Percentiles rank a stretch among this genome's conserved stretches.
These are phyloP conservation scores for Diplotaxis tenuifolia DNA, from an alignment of 345 rosid genomes.

Conservation along the genomic window DNA sequence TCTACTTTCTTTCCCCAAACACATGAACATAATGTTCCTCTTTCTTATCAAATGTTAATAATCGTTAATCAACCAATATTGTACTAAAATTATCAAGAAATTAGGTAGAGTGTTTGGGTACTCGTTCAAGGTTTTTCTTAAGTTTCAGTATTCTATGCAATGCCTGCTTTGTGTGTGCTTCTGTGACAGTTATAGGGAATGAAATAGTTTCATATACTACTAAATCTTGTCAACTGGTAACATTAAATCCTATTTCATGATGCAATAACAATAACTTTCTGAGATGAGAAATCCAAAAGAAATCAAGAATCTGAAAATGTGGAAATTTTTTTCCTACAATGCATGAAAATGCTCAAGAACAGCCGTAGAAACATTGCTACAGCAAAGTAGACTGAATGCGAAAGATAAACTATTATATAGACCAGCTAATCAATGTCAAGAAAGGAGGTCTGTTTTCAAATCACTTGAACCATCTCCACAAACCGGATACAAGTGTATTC, in stretches of 20 bases:
- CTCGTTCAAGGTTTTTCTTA: background rate
- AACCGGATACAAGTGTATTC: background rate
- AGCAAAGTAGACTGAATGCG: constrained; percentile 18
- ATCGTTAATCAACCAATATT: background rate
- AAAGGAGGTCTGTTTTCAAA: constrained; percentile 9
- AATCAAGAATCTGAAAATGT: constrained; percentile 17
- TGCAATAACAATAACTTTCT: constrained; percentile 9
- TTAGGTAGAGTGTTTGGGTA: no score
- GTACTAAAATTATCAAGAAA: no score
- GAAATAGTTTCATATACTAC: background rate
- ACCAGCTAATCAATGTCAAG: constrained; percentile 18
- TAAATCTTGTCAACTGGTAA: background rate
- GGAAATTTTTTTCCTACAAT: constrained; percentile 15
- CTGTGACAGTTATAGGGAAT: background rate
- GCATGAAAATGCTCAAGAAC: constrained; percentile 24
- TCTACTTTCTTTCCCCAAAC: background rate
- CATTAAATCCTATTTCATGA: constrained; percentile 25
- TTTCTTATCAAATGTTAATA: background rate
- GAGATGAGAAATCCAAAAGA: constrained; percentile 20
- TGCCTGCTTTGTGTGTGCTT: background rate
- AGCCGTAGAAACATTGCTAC: constrained; percentile 7
- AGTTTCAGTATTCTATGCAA: background rate
- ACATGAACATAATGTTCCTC: background rate
- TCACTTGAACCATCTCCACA: background rate
- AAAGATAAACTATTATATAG: constrained; percentile 29